Evolutionary conservation across 495 filamentous ascomycete species (phyloP).

Genomic region (Penicillium macrosclerotiorum): DNA sequence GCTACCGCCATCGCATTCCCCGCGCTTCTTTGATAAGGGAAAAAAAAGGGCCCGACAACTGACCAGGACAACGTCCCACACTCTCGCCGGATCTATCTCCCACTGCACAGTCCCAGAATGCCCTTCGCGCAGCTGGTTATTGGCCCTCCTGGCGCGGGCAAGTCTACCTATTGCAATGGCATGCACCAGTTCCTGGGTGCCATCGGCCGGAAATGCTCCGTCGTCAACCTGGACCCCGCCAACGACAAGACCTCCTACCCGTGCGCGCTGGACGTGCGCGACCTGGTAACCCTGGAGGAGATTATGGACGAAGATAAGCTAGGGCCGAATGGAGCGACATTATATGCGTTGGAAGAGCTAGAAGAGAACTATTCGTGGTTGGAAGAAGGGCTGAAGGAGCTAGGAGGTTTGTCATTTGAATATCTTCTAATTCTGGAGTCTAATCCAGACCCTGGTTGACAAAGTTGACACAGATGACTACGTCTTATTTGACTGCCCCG

Average conservation of each 20-base stretch:
- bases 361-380: conserved; percentile 91
- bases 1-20: conserved; percentile 31
- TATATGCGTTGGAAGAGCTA: conserved; percentile 94
- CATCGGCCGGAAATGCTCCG: conserved; percentile 88
- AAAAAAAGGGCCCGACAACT: too few species aligned
- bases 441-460: too few species aligned
- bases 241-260: conserved; percentile 70
- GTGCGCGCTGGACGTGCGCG: conserved; percentile 86
- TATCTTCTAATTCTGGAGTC: too few species aligned
- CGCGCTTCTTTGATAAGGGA: conserved; percentile 29
- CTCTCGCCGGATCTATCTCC: neutral
- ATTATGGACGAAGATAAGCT: conserved; percentile 91
- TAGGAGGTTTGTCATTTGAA: conserved; percentile 56
- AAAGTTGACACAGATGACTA: conserved; percentile 77
- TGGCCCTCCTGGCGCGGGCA: conserved; percentile 89
- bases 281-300: conserved; percentile 84
- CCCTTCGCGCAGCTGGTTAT: conserved; percentile 78
- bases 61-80: neutral
- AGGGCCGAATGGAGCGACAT: conserved; percentile 86
- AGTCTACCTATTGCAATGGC: conserved; percentile 97
- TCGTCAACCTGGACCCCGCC: conserved; percentile 95
- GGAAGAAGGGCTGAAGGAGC: conserved; percentile 68
- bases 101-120: conserved; percentile 34
- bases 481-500: conserved; percentile 92
- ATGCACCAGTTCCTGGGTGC: conserved; percentile 98